Base-by-base conservation (phyloP, 1,284 basidiomycete species). In the Ustilago nuda region DNA sequence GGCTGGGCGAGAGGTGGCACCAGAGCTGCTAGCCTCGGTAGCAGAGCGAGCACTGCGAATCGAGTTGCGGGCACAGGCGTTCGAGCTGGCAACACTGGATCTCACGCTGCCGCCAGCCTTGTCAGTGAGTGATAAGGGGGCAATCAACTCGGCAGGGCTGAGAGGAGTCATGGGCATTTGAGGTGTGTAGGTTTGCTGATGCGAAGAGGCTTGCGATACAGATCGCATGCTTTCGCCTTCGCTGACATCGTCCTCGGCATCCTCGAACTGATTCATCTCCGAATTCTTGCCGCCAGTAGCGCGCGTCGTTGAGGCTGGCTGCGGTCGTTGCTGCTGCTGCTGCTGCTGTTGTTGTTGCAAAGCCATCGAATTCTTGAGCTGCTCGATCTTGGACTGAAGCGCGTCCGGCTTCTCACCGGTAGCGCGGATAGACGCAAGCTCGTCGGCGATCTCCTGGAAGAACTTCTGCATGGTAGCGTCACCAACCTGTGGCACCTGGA, bases 361-460 rank as follows among this genome's bases (percentile, higher is more conserved):
- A 9, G 55, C 64, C 81, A 86, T 17, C 87, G 87, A 43, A 83
- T 84, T 65, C 80, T 85, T 51, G 85, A 87, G 52, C 83, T 87
- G 48, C 84, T 86, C 39, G 85, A 88, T 51, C 78, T 79, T 51
- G 85, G 86, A 39, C 86, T 86, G 74, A 86, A 87, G 78, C 91
- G 90, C 87, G 33, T 78, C 80, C 11, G 76, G 72, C 58, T 75
- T 72, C 46, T 71, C 75, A 17, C 80, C 80, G 15, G 71, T 78
- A 12, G 79, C 76, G 11, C 82, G 78, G 46, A 94, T 90, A 53
- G 89, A 89, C 67, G 91, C 91, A 53, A 94, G 89, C 79, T 93
- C 92, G 48, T 93, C 91, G 8, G 91, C 91, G 56, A 95, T 91
- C 85, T 94, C 92, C 63, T 91, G 88, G 86, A 94, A 92, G 86